phyloP scores from a whole-genome alignment of 2,329 filamentous ascomycete species.

The Fusarium albidum region DNA sequence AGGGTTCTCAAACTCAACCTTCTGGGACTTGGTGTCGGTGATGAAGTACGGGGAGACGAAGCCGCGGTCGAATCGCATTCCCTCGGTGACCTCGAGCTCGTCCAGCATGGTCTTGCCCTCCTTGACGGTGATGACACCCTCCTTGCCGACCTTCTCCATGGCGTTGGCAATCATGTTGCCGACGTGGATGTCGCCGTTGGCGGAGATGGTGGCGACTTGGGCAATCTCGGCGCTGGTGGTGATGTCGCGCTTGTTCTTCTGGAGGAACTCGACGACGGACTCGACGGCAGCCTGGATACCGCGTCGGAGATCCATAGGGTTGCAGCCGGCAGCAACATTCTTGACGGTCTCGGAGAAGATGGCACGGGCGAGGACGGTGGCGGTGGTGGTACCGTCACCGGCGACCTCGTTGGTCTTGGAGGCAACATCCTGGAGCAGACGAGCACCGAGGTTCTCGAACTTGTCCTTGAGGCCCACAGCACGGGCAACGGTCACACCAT shows the following conservation, averaged over 20 bases:
- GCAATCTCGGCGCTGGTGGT: constrained; percentile 97
- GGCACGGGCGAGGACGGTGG: constrained; percentile 93
- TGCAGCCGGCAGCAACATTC: constrained; percentile 99
- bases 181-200: constrained; percentile 95
- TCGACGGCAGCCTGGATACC: constrained; percentile 98
- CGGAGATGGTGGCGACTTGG: constrained; percentile 97
- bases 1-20: constrained; percentile 99
- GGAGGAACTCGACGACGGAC: constrained; percentile 91
- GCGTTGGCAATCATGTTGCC: constrained; percentile 95
- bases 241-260: constrained; percentile 96
- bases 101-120: constrained; percentile 99
- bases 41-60: constrained; percentile 99
- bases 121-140: constrained; percentile 99
- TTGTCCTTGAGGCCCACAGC: constrained; percentile 96
- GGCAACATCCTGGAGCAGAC: constrained; percentile 95
- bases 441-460: constrained; percentile 98
- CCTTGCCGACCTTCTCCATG: constrained; percentile 99
- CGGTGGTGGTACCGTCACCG: constrained; percentile 98
- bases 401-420: constrained; percentile 99
- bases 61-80: constrained; percentile 99
- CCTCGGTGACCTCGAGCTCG: constrained; percentile 98
- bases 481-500: constrained; percentile 89
- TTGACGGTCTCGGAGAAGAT: constrained; percentile 99
- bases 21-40: constrained; percentile 97
- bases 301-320: constrained; percentile 98